These are phyloP conservation scores for Ophiostoma ulmi DNA, from an alignment of 2,329 filamentous ascomycete species.

Conservation along the genomic window DNA sequence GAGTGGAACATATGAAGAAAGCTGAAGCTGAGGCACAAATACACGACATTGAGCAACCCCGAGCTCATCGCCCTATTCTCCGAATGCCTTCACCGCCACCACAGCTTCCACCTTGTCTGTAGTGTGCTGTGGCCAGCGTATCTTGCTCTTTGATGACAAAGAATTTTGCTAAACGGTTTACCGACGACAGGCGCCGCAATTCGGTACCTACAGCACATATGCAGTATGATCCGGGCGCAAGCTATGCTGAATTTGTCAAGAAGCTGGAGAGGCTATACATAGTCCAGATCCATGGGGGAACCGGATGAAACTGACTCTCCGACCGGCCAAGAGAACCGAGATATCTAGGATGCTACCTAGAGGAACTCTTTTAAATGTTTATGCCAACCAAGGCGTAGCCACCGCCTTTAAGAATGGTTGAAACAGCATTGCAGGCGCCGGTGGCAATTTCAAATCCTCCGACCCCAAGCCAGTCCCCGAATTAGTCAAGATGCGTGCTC, in stretches of 20 bases:
- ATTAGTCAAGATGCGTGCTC: neutral
- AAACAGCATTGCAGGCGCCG: neutral
- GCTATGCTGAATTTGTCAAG: neutral
- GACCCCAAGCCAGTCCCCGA: too few species aligned
- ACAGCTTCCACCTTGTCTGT: too few species aligned
- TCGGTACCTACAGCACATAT: neutral
- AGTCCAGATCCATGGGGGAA: neutral
- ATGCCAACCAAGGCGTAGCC: conserved; percentile 18
- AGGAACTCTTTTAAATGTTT: conserved; percentile 18
- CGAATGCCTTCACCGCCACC: too few species aligned
- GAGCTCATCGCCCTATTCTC: too few species aligned
- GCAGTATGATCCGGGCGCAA: neutral
- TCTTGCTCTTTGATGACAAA: conserved; percentile 25
- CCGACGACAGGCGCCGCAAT: conserved; percentile 20
- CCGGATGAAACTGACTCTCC: neutral
- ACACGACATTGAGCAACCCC: too few species aligned
- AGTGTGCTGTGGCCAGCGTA: too few species aligned
- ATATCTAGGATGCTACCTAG: conserved; percentile 18
- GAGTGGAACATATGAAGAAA: too few species aligned
- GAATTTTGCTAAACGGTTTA: conserved; percentile 21
- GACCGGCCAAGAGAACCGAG: conserved; percentile 16
- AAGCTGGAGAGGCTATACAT: neutral
- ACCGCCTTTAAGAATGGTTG: neutral
- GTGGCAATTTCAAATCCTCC: too few species aligned
- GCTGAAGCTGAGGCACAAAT: too few species aligned